Base-by-base conservation (phyloP, 768 basidiomycete genomes). In the Vararia minispora region DNA sequence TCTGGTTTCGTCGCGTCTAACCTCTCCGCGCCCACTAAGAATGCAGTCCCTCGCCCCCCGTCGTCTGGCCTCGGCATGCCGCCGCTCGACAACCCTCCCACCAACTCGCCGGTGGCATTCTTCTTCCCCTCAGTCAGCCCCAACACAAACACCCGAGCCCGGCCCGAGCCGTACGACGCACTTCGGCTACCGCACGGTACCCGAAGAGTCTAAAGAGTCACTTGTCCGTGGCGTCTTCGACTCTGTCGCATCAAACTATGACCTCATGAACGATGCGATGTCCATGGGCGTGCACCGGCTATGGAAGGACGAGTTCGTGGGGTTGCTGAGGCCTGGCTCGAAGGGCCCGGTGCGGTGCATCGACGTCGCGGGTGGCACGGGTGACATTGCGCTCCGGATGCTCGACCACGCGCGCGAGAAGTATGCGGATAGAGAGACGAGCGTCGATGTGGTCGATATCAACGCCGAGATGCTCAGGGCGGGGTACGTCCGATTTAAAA, bases 191-290 rank as follows among this genome's bases (percentile, higher is more conserved):
- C 74, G 69, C 59, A 85, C 80, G 6, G 79, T 99, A 3, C 83
- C 84, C 11, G 84, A 88, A 55, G 78, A 84, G 24, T 58, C 70
- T 25, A 99, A 99, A 56, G 94, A 98, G 62, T 63, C 71, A 2
- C 69, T 98, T 32, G 95, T 99, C 45, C 88, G 86, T 52, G 74
- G 73, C 46, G 92, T 99, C 36, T 99, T 99, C 62, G 79, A 87
- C 53, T 94, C 88, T 6, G 95, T 99, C 41, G 91, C 95, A 29
- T 82, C 87, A 25, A 82, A 74, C 31, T 99, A 99, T 62, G 95
- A 98, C 60, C 59, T 97, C 28, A 95, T 99, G 94, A 99, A 99
- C 67, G 95, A 98, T 55, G 88, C 91, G n/a, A 86, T 91, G 59
- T 98, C 95, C 3, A 62, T 98, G 44, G 95, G 95, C 25, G 80